Percentiles rank a stretch among this genome's conserved stretches.
Evolutionary conservation across 805 yeast genomes (phyloP).

Genomic region (Candida caryicola): DNA sequence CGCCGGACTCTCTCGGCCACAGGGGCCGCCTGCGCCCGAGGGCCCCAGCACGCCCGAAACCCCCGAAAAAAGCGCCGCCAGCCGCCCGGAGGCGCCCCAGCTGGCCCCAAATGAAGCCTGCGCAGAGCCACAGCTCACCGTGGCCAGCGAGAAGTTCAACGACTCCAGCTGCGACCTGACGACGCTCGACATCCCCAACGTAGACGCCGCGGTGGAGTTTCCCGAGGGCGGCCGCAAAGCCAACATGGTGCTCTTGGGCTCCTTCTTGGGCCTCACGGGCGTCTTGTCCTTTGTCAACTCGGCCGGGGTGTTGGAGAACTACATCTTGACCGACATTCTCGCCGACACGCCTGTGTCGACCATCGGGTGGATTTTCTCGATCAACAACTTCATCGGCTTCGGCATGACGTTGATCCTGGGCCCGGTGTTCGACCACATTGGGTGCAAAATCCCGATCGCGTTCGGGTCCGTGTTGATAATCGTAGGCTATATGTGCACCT

Average conservation of each 20-base stretch:
- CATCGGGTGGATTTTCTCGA: constrained; percentile 29
- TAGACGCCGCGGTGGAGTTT: constrained; percentile 23
- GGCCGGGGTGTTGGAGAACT: constrained; percentile 23
- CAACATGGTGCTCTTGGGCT: constrained; percentile 21
- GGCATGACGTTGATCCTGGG: constrained; percentile 23
- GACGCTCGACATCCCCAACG: too few species aligned
- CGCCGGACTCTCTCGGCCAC: too few species aligned
- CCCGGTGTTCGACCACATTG: constrained; percentile 27
- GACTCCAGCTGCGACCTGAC: neutral
- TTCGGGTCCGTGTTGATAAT: constrained; percentile 17
- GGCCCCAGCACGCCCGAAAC: too few species aligned
- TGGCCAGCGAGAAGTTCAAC: too few species aligned
- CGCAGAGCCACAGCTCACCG: too few species aligned
- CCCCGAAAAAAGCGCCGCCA: too few species aligned
- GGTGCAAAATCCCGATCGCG: constrained; percentile 19
- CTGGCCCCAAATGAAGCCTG: too few species aligned
- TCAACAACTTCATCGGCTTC: constrained; percentile 24
- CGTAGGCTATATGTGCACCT: constrained; percentile 21
- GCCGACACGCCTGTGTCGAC: constrained; percentile 13
- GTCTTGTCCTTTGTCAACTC: constrained; percentile 26
- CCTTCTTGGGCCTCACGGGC: constrained; percentile 26
- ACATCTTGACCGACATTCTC: constrained; percentile 15
- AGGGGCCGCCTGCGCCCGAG: too few species aligned
- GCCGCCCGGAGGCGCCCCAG: too few species aligned
- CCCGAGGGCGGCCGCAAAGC: constrained; percentile 29